Evolutionary conservation across 345 rosid species (phyloP).

Genomic region (Garcia nutans): DNA sequence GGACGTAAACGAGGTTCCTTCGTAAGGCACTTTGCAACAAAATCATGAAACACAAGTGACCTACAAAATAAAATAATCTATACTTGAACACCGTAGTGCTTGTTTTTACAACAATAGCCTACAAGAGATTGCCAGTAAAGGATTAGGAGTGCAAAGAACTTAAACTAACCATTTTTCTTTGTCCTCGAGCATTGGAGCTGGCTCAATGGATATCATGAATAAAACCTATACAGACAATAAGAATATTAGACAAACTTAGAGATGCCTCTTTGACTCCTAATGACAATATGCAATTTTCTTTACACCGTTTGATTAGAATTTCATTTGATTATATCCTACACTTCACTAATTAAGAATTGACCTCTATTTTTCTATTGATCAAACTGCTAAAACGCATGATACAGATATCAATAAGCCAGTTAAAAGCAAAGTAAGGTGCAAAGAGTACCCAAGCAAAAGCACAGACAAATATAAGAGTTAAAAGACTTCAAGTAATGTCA

Average conservation of each 20-base stretch:
- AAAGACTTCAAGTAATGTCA: slow-evolving; percentile 19
- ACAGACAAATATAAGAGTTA: slow-evolving; percentile 15
- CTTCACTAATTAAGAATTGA: neutral
- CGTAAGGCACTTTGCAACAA: slow-evolving; percentile 92
- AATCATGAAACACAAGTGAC: slow-evolving; percentile 99
- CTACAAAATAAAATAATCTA: slow-evolving; percentile 38
- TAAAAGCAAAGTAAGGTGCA: neutral
- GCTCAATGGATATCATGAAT: slow-evolving; percentile 96
- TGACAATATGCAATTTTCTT: slow-evolving; percentile 9
- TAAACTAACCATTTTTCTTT: slow-evolving; percentile 93
- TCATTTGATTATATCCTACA: slow-evolving; percentile 8
- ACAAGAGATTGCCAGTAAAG: slow-evolving; percentile 5
- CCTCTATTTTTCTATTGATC: neutral
- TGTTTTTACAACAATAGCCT: neutral
- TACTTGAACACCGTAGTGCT: slow-evolving; percentile 12
- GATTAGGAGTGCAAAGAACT: slow-evolving; percentile 18
- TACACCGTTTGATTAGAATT: neutral
- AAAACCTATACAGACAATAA: slow-evolving; percentile 59
- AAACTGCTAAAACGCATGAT: neutral
- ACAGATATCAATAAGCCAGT: neutral
- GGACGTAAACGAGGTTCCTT: slow-evolving; percentile 96
- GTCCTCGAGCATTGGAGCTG: slow-evolving; percentile 99
- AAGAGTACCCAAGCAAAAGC: neutral
- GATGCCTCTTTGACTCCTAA: neutral
- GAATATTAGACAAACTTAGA: slow-evolving; percentile 8